Conservation (phyloP, 768 basidiomycete genomes). For the Rhodotorula kratochvilovae region DNA sequence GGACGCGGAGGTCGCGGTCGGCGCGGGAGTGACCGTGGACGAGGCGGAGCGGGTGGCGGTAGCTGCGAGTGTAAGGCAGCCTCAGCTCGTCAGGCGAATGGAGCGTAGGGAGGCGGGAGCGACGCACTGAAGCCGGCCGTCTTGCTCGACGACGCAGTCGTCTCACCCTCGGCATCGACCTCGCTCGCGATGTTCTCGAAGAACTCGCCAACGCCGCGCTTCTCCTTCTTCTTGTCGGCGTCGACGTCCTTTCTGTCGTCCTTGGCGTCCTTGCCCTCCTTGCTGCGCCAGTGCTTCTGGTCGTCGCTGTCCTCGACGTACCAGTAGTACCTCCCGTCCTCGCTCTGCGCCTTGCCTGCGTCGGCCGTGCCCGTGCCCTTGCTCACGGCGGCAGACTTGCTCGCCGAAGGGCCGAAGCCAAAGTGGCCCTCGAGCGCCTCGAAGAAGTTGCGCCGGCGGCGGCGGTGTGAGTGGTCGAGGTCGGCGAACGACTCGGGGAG, state of each 20-base stretch:
- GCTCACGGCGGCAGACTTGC: background rate
- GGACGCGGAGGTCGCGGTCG: background rate
- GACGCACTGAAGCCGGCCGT: background rate
- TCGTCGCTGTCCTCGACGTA: conserved; percentile 7
- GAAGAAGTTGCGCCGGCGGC: background rate
- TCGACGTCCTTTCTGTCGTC: too few relatives aligned
- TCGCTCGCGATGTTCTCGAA: background rate
- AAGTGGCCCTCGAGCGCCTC: background rate
- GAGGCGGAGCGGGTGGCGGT: background rate
- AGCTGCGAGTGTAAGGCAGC: background rate
- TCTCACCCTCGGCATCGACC: background rate
- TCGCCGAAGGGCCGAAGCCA: background rate
- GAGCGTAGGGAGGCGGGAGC: background rate
- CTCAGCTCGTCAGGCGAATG: background rate
- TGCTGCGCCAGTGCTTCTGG: conserved; percentile 1
- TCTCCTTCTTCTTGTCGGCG: too few relatives aligned
- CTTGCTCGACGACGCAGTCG: background rate
- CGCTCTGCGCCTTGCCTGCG: background rate
- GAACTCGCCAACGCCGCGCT: background rate
- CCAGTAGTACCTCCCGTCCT: conserved; percentile 3
- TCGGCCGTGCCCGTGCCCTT: background rate
- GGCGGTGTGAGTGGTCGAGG: background rate
- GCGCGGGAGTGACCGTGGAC: background rate
- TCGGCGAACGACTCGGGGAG: background rate
- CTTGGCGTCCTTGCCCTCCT: background rate